phyloP scores from a whole-genome alignment of 1,139 yeast genomes.

The Barnettozyma hawaiiensis region DNA sequence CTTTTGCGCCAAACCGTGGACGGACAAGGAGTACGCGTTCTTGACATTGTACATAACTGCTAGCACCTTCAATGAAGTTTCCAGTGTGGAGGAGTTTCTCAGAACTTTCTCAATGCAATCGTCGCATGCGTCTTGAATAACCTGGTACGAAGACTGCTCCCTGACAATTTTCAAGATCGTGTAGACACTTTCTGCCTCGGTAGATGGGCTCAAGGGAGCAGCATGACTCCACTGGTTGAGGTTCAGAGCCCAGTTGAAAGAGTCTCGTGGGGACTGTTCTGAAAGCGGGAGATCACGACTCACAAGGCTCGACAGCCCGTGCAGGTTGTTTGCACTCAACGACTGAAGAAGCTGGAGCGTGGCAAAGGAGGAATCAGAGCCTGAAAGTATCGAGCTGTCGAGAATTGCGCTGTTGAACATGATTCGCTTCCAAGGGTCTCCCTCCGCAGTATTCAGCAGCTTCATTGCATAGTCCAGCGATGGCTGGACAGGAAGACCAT shows the following conservation, averaged over 20 bases:
- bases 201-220: constrained; percentile 27
- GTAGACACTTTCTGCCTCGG: constrained; percentile 43
- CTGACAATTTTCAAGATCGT: constrained; percentile 36
- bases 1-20: constrained; percentile 9
- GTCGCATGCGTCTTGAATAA: background rate
- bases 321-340: constrained; percentile 41
- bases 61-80: constrained; percentile 7
- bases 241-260: constrained; percentile 62
- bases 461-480: constrained; percentile 46
- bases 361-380: constrained; percentile 6
- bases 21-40: constrained; percentile 11
- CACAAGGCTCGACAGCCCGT: constrained; percentile 42
- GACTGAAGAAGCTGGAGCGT: constrained; percentile 31
- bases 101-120: background rate
- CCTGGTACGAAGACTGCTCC: constrained; percentile 3
- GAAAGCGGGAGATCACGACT: constrained; percentile 22
- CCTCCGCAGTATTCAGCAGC: constrained; percentile 34
- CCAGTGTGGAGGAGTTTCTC: too few species aligned
- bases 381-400: constrained; percentile 36
- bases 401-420: constrained; percentile 51
- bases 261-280: constrained; percentile 14
- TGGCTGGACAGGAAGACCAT: constrained; percentile 58
- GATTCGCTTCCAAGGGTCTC: constrained; percentile 38
- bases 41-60: constrained; percentile 29
- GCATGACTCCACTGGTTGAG: constrained; percentile 69